Conservation (phyloP, 164 flowering plant genomes). For the Kingdonia uniflora region DNA sequence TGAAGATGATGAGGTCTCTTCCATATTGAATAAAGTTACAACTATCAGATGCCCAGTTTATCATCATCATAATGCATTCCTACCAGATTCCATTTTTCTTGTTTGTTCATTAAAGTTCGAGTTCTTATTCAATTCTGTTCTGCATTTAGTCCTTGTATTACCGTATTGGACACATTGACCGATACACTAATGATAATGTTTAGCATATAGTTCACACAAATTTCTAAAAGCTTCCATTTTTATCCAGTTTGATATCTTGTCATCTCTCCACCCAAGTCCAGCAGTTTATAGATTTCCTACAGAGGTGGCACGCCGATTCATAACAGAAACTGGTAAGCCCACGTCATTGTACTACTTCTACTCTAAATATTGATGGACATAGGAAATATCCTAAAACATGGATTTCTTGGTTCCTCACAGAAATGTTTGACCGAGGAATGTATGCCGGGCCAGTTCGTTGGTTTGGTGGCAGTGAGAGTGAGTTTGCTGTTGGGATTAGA, state of each 20-base stretch:
- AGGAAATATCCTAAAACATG: background rate
- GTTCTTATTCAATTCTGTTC: no score
- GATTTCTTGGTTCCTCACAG: slow-evolving; percentile 23
- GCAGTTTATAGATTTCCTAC: slow-evolving; percentile 96
- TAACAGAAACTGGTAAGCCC: slow-evolving; percentile 67
- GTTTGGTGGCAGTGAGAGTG: slow-evolving; percentile 92
- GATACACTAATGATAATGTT: no score
- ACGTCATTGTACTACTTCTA: background rate
- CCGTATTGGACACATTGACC: no score
- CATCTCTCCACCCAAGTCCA: slow-evolving; percentile 92
- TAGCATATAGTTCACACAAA: no score
- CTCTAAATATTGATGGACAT: background rate
- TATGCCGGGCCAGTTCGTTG: slow-evolving; percentile 98
- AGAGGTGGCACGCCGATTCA: slow-evolving; percentile 69
- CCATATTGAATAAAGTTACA: background rate
- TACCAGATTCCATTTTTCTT: background rate
- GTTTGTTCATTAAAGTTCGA: no score
- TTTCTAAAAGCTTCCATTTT: slow-evolving; percentile 6
- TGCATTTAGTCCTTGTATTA: no score
- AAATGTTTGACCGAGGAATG: slow-evolving; percentile 95
- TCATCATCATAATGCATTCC: no score
- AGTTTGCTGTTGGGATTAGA: slow-evolving; percentile 95
- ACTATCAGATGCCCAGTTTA: background rate
- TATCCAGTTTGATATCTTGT: slow-evolving; percentile 67
- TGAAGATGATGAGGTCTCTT: slow-evolving; percentile 81